Evolutionary conservation across 179 eudicot genomes (phyloP), one percentile per base, ranked within the genome.

Genomic region (Kewa caespitosa): DNA sequence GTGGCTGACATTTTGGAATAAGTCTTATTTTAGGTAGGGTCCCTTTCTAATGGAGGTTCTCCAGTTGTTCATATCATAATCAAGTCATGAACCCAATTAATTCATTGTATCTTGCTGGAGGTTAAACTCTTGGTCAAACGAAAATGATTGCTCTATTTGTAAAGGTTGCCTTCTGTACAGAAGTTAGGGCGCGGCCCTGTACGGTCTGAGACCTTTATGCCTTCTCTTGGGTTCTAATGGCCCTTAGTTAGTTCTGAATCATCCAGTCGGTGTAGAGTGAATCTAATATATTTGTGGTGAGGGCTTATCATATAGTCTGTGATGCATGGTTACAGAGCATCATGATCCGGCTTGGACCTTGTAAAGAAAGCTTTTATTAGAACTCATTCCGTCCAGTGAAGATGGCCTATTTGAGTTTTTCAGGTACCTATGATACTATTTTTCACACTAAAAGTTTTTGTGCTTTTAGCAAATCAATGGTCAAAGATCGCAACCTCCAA

Each of bases 1-100:
- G 38, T 67, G 57, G 78, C 84, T 81, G 81, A 81, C 84, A n/a
- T 81, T 81, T 81, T 81, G 74, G 66, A 46, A 76, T 81, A 67
- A 62, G n/a, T 75, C 42, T 64, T 67, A 27, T 8, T 1, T 22
- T 37, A 37, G 43, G 62, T 27, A 67, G 67, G 77, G 76, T 60
- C 81, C 34, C 34, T 81, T 62, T 77, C 78, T 73, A 67, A 50
- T 70, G 39, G 55, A 60, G 72, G 41, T 68, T 71, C 38, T 68
- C 52, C 74, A 72, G 36, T 63, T 48, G 67, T 41, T 43, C 38
- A 60, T 72, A 55, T 72, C 46, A 30, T 76, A 67, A 46, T 72
- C 77, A 60, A 70, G 27, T 63, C 77, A 57, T 66, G n/a, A 60
- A 76, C 14, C 17, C 15, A 34, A 32, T 67, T 66, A 39, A 73